These are phyloP conservation scores for Suhomyces maxii DNA, from an alignment of 1,139 yeast genomes.

Conservation along the genomic window DNA sequence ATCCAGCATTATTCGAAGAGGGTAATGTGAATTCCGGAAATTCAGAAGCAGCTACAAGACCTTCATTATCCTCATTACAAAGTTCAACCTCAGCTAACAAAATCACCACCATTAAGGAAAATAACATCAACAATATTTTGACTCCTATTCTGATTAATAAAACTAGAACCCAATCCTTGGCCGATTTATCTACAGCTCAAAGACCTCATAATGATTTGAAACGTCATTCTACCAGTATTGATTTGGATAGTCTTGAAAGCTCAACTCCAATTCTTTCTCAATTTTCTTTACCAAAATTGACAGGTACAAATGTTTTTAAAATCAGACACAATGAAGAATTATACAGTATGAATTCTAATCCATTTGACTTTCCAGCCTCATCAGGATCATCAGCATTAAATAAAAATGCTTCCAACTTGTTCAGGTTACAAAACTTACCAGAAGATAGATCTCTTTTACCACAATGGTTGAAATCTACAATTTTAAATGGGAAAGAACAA, in stretches of 20 bases:
- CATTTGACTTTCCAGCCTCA: conserved; percentile 16
- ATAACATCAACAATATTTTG: conserved; percentile 6
- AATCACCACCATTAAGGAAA: not conserved
- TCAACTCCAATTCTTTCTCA: conserved; percentile 33
- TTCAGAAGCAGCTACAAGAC: not conserved
- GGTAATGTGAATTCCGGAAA: conserved; percentile 8
- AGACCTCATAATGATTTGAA: conserved; percentile 7
- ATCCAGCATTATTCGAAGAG: conserved; percentile 20
- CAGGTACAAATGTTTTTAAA: conserved; percentile 27
- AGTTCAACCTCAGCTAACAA: conserved; percentile 6
- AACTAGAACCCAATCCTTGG: conserved; percentile 6
- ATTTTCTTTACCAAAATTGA: conserved; percentile 26
- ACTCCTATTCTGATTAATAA: conserved; percentile 11
- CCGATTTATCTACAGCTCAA: conserved; percentile 2
- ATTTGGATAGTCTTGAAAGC: conserved; percentile 11
- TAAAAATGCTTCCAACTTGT: conserved; percentile 18
- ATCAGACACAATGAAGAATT: conserved; percentile 43
- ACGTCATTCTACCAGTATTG: conserved; percentile 8
- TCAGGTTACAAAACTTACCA: conserved; percentile 19
- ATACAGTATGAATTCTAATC: conserved; percentile 20
- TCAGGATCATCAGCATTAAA: conserved; percentile 13
- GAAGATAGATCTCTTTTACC: conserved; percentile 25
- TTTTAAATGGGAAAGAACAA: conserved; percentile 26
- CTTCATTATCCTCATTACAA: conserved; percentile 2
- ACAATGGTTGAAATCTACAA: conserved; percentile 29